Conservation (phyloP, 306 rosid species). For the Hippophae gyantsensis region DNA sequence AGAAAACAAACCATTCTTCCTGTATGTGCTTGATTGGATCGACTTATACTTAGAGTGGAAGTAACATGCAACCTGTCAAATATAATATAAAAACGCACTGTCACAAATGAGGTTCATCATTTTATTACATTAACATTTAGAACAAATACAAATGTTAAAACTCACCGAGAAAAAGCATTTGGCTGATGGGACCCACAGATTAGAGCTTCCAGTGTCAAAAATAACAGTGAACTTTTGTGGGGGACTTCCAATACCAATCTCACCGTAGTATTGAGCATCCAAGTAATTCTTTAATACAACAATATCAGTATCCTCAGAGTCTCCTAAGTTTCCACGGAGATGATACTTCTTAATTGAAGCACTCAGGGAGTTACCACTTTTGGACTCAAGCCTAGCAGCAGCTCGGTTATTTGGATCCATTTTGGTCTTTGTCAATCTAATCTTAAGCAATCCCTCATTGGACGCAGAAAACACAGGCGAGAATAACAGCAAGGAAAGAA, state of each 20-base stretch:
- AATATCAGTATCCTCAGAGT: conserved; percentile 28
- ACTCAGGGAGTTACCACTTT: conserved; percentile 19
- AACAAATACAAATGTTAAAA: background rate
- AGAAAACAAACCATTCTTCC: conserved; percentile 54
- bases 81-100: background rate
- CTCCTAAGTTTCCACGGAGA: conserved; percentile 26
- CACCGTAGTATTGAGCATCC: conserved; percentile 96
- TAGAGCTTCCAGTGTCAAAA: conserved; percentile 95
- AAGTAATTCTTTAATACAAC: conserved; percentile 64
- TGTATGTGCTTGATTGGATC: conserved; percentile 49
- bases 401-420: conserved; percentile 29
- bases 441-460: conserved; percentile 47
- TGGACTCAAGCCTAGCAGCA: conserved; percentile 34
- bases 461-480: conserved; percentile 38
- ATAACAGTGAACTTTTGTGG: conserved; percentile 79
- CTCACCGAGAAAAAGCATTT: conserved; percentile 77
- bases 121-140: background rate
- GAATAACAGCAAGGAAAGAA: conserved; percentile 37
- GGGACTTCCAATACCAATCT: conserved; percentile 71
- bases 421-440: conserved; percentile 59
- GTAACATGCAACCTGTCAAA: conserved; percentile 60
- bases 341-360: conserved; percentile 12
- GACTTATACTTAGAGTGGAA: conserved; percentile 68
- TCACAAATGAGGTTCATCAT: background rate
- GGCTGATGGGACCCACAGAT: conserved; percentile 82